phyloP scores from a whole-genome alignment of 495 filamentous ascomycete species.

The Daldinia bambusicola region DNA sequence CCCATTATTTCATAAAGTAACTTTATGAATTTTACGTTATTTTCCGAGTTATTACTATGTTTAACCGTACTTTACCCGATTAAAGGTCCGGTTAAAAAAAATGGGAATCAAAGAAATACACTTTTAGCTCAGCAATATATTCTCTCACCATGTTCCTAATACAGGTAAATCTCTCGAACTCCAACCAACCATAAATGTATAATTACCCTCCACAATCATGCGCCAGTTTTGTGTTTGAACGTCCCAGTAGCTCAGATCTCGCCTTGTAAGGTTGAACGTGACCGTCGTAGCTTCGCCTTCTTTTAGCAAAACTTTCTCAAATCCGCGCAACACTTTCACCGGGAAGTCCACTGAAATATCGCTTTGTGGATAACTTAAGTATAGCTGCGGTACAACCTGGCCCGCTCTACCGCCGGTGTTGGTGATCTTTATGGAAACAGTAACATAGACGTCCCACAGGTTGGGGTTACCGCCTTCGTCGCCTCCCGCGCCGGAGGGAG shows the following conservation, averaged over 20 bases:
- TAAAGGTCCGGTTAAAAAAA: too few species aligned
- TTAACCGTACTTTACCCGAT: too few species aligned
- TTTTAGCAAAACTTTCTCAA: not conserved
- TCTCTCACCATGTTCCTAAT: not conserved
- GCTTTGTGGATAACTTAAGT: not conserved
- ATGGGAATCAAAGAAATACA: too few species aligned
- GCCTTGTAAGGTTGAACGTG: not conserved
- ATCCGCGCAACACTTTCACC: not conserved
- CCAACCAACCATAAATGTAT: not conserved
- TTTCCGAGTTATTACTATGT: too few species aligned
- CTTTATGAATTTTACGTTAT: too few species aligned
- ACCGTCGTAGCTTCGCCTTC: not conserved
- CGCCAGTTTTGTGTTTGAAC: not conserved
- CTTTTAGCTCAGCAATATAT: too few species aligned
- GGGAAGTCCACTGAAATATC: not conserved
- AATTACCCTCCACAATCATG: not conserved
- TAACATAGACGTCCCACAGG: not conserved
- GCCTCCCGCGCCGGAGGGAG: slow-evolving; percentile 62
- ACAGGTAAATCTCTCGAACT: not conserved
- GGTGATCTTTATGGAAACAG: not conserved
- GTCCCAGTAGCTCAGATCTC: slow-evolving; percentile 1
- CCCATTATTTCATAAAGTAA: too few species aligned
- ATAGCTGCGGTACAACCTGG: slow-evolving; percentile 2
- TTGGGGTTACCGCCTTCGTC: not conserved
- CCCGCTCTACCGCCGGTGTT: not conserved